Base-by-base conservation (phyloP, 2,329 filamentous ascomycete genomes). In the Pseudogymnoascus sp. region DNA sequence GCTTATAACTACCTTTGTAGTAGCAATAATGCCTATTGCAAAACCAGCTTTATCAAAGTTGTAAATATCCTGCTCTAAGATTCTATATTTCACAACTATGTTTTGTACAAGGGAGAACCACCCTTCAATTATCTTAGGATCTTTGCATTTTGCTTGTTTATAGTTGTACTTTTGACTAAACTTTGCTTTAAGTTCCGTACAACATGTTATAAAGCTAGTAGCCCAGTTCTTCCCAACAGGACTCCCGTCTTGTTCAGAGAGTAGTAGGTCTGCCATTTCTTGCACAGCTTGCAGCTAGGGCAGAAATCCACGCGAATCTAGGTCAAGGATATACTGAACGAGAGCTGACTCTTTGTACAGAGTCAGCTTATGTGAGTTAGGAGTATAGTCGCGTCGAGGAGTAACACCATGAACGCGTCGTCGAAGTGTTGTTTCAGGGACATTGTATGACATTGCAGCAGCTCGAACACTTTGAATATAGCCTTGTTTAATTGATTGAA, bases 131-230 rank as follows among this genome's bases (percentile, higher is more conserved):
- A 68, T 33, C 33, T 33, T 38, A 60, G 61, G 67, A 21, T 69
- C 66, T 64, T 68, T 61, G 60, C 25, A 68, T 38, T 64, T 38
- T 33, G 63, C 64, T 60, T 63, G 63, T 63, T 66, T 39, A 59
- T 61, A 67, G 29, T 67, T 59, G 29, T 66, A 65, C 62, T 68
- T 59, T 67, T 66, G 42, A 21, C 21, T 21, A 61, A 69, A 29
- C 41, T 63, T 38, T 61, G 65, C n/a, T 31, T 33, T 27, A 67
- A 67, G 4, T 64, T 55, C n/a, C 21, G 5, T 3, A 9, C 21
- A 13, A n/a, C 15, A n/a, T 5, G 2, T 48, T 21, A 35, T 35
- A 10, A 35, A 35, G 33, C 10, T 35, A 3, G 33, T 35, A 35
- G 33, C 10, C 33, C 10, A 35, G 33, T 35, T 35, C 7, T 10